phyloP scores from a whole-genome alignment of 371 early-diverging fungal genomes.

The Cokeromyces recurvatus region DNA sequence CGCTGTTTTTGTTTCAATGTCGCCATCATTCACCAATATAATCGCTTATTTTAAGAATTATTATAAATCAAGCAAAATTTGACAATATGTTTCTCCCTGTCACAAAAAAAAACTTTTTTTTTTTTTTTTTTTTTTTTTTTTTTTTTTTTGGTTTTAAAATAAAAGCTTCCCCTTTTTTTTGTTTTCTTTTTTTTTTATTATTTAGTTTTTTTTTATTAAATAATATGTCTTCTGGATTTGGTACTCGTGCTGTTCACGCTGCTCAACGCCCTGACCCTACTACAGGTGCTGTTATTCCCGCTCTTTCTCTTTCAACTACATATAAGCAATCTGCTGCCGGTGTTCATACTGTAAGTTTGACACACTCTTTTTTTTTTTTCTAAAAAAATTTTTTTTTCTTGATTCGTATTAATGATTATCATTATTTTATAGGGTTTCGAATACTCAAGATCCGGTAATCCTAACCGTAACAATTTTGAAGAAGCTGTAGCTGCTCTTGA shows the following conservation, averaged over 20 bases:
- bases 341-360: slow-evolving; percentile 69
- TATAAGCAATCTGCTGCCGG: slow-evolving; percentile 91
- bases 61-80: neutral
- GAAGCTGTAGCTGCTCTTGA: slow-evolving; percentile 89
- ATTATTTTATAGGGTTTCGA: slow-evolving; percentile 71
- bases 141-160: neutral
- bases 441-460: slow-evolving; percentile 95
- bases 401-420: slow-evolving; percentile 2
- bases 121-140: neutral
- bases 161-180: too few species aligned
- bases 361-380: neutral
- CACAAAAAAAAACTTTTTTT: slow-evolving; percentile 10
- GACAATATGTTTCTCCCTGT: slow-evolving; percentile 13
- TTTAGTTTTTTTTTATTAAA: neutral
- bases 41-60: slow-evolving; percentile 6
- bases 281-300: slow-evolving; percentile 93
- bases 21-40: slow-evolving; percentile 18
- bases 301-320: slow-evolving; percentile 93
- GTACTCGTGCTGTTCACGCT: slow-evolving; percentile 90
- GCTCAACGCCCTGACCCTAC: slow-evolving; percentile 83
- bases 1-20: too few species aligned
- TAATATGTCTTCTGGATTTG: slow-evolving; percentile 58
- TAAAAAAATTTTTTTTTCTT: too few species aligned
- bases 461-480: slow-evolving; percentile 89
- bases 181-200: too few species aligned